Conservation (phyloP, 169 alveolate genomes). For the Plasmodium relictum region DNA sequence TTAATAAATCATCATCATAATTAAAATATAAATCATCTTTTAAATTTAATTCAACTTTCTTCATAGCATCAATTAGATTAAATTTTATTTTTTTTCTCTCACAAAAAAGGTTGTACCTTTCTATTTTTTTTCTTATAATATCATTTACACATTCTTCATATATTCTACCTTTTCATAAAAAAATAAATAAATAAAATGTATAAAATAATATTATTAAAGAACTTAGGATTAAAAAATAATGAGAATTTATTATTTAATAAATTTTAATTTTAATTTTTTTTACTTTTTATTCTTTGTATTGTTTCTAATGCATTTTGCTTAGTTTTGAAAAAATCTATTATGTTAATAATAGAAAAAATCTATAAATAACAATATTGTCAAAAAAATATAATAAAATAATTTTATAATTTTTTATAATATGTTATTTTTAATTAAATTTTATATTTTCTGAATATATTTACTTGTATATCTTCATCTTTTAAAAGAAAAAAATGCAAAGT, state of each 20-base stretch:
- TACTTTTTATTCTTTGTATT: conserved; percentile 25
- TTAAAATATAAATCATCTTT: conserved; percentile 40
- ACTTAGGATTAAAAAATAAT: neutral
- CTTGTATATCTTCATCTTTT: conserved; percentile 31
- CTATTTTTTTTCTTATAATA: conserved; percentile 36
- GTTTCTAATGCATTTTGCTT: conserved; percentile 40
- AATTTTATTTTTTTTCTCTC: conserved; percentile 18
- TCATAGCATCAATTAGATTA: conserved; percentile 27
- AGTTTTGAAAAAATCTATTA: conserved; percentile 53
- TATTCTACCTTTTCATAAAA: conserved; percentile 14
- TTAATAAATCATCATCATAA: conserved; percentile 44
- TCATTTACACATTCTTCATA: conserved; percentile 68
- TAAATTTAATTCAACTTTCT: conserved; percentile 7
- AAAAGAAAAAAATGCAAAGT: conserved; percentile 48
- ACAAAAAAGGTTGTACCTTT: conserved; percentile 40
- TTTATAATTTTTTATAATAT: neutral
- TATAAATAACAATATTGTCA: neutral
- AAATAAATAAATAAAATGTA: neutral
- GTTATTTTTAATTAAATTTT: neutral
- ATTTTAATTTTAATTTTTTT: neutral
- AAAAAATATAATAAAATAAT: neutral
- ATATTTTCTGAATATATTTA: neutral
- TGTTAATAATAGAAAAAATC: conserved; percentile 63
- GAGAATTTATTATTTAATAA: neutral
- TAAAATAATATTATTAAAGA: neutral